These are phyloP conservation scores for Cucurbita pepo DNA, from an alignment of 306 rosid species.

Conservation along the genomic window DNA sequence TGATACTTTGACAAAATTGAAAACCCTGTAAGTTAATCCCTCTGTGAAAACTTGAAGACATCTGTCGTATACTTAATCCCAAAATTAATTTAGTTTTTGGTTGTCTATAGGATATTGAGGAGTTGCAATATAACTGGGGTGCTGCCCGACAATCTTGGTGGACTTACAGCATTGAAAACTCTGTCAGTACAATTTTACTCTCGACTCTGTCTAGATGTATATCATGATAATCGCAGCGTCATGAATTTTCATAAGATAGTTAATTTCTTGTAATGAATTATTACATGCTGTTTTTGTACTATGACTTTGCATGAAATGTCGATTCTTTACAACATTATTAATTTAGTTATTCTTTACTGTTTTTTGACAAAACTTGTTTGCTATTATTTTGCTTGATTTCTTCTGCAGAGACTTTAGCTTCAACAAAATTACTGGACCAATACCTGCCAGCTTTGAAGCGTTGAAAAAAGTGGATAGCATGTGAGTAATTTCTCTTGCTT, in stretches of 20 bases:
- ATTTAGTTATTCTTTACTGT: not conserved
- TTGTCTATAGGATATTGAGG: slow-evolving; percentile 39
- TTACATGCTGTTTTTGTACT: not conserved
- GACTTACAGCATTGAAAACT: slow-evolving; percentile 15
- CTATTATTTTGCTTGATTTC: not conserved
- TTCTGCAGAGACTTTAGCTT: slow-evolving; percentile 72
- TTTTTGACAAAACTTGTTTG: not conserved
- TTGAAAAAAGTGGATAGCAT: slow-evolving; percentile 10
- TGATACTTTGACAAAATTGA: slow-evolving; percentile 14
- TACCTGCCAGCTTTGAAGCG: slow-evolving; percentile 24
- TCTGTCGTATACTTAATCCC: not conserved
- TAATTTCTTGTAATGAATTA: not conserved
- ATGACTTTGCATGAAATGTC: not conserved
- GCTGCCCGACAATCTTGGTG: slow-evolving; percentile 25
- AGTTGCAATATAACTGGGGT: slow-evolving; percentile 56
- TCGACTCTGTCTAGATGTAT: not conserved
- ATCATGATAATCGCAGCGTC: not conserved
- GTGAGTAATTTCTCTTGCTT: slow-evolving; percentile 16
- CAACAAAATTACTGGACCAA: slow-evolving; percentile 45
- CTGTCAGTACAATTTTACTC: slow-evolving; percentile 26
- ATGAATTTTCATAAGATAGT: not conserved
- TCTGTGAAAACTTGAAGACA: not conserved
- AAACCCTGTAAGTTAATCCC: slow-evolving; percentile 28
- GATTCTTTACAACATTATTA: not conserved
- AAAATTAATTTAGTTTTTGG: not conserved